Evolutionary conservation across 2,329 filamentous ascomycete genomes (phyloP), one percentile per base, ranked within the genome.

Genomic region (Colletotrichum sp.): DNA sequence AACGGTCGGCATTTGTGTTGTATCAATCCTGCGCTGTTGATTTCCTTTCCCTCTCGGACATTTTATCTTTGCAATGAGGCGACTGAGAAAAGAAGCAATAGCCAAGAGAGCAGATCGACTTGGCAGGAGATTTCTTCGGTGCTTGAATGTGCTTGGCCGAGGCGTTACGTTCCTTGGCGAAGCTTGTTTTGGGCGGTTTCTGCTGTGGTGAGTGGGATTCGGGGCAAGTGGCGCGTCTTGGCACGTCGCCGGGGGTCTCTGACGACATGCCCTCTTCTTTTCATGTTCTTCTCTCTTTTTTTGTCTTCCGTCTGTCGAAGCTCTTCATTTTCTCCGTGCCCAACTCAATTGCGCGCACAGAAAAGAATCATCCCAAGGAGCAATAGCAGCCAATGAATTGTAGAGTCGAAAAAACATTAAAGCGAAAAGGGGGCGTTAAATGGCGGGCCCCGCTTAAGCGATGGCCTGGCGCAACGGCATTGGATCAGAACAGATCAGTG

Each of bases 211-310:
- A 30, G 67, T 55, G 24, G 61, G 55, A 66, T 67, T 56, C 30
- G 24, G 24, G 61, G 48, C 16, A 15, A 28, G 69, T 73, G 73
- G 73, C 70, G 69, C 70, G 56, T 56, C 73, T 73, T 73, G 73
- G 73, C 73, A 75, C 70, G 73, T 75, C 73, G 67, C 55, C 55
- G 21, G 72, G 69, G 32, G 34, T 38, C 71, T 75, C 71, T 75
- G 70, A 73, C 73, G 73, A 73, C 70, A 68, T 64, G 16, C 12
- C 15, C 18, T 48, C 5, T 38, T 16, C n/a, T 9, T 2, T 10
- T 21, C 13, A 15, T 15, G 16, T 34, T 38, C 4, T 43, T 12
- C 10, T 48, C 1, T 48, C 8, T 18, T 10, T 55, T n/a, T 30
- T 3, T 24, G 6, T 8, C 6, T 4, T 48, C 26, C 24, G 21